Conservation (phyloP, 805 yeast species). For the Candida parachauliodes region DNA sequence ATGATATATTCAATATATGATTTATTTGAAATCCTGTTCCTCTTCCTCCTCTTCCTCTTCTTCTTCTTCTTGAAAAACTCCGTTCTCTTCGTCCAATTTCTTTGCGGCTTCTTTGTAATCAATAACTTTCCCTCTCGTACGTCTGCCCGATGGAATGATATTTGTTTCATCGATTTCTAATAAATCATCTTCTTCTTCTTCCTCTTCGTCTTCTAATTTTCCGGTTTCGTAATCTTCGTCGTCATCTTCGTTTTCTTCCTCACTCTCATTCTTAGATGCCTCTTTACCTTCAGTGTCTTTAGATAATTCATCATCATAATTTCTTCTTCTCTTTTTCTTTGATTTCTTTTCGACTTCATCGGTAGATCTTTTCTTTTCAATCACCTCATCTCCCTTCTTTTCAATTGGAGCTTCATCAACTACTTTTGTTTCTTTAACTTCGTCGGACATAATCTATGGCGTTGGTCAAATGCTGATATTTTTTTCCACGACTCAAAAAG, state of each 20-base stretch:
- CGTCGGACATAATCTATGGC: slow-evolving; percentile 3
- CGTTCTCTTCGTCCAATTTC: slow-evolving; percentile 53
- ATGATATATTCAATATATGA: slow-evolving; percentile 42
- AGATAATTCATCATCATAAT: slow-evolving; percentile 14
- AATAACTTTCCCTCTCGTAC: slow-evolving; percentile 86
- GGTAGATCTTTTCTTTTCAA: slow-evolving; percentile 7
- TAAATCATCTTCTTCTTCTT: slow-evolving; percentile 50
- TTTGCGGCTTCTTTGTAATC: slow-evolving; percentile 82
- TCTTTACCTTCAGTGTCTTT: slow-evolving; percentile 48
- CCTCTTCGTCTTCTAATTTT: slow-evolving; percentile 46
- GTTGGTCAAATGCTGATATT: background rate
- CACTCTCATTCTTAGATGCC: slow-evolving; percentile 45
- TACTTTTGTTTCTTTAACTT: background rate
- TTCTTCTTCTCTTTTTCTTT: slow-evolving; percentile 14
- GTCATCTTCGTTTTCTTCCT: slow-evolving; percentile 41
- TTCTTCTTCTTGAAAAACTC: slow-evolving; percentile 35
- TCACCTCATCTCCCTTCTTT: background rate
- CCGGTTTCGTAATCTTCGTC: slow-evolving; percentile 55
- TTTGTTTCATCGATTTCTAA: slow-evolving; percentile 78
- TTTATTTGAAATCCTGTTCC: slow-evolving; percentile 17
- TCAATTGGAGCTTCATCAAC: slow-evolving; percentile 4
- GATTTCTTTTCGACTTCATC: slow-evolving; percentile 5
- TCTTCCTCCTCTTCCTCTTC: slow-evolving; percentile 51
- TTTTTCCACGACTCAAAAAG: slow-evolving; percentile 4
- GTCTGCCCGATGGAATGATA: slow-evolving; percentile 79